Percentiles rank a stretch among this genome's conserved stretches.
Evolutionary conservation across 1,284 basidiomycete genomes (phyloP).

Genomic region (Cystobasidium sp.): DNA sequence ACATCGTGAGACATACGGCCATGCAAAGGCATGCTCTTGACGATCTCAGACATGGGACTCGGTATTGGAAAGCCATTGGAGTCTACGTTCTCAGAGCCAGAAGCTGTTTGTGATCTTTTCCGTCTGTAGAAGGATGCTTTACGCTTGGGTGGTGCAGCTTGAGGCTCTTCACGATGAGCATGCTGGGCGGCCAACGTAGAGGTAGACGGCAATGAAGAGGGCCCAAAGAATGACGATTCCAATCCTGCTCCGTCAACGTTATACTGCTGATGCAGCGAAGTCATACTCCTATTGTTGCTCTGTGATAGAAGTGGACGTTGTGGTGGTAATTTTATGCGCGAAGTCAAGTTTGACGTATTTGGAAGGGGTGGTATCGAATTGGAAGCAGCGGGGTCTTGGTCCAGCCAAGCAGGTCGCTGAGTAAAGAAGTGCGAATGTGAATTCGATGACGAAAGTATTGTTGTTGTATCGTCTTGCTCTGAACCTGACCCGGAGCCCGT

Average conservation of each 20-base stretch:
- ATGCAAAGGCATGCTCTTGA: constrained; percentile 28
- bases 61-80: constrained; percentile 38
- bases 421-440: constrained; percentile 1
- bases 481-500: constrained; percentile 17
- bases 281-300: constrained; percentile 8
- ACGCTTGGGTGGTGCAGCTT: constrained; percentile 22
- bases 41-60: constrained; percentile 35
- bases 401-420: constrained; percentile 36
- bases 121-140: constrained; percentile 39
- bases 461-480: constrained; percentile 13
- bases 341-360: background rate
- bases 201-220: constrained; percentile 2
- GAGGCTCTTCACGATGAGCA: background rate
- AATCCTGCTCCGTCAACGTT: background rate
- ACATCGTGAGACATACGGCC: constrained; percentile 1
- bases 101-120: constrained; percentile 37
- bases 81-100: background rate
- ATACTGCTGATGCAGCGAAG: background rate
- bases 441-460: too few species aligned
- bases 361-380: background rate
- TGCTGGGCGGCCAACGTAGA: constrained; percentile 1
- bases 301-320: background rate
- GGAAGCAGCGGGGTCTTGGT: constrained; percentile 23
- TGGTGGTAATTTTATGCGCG: background rate
- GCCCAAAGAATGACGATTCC: background rate